A percentile compares a stretch with the other conserved stretches of the same genome.
phyloP scores from a whole-genome alignment of 2,329 filamentous ascomycete genomes.

The Tolypocladium tropicale region DNA sequence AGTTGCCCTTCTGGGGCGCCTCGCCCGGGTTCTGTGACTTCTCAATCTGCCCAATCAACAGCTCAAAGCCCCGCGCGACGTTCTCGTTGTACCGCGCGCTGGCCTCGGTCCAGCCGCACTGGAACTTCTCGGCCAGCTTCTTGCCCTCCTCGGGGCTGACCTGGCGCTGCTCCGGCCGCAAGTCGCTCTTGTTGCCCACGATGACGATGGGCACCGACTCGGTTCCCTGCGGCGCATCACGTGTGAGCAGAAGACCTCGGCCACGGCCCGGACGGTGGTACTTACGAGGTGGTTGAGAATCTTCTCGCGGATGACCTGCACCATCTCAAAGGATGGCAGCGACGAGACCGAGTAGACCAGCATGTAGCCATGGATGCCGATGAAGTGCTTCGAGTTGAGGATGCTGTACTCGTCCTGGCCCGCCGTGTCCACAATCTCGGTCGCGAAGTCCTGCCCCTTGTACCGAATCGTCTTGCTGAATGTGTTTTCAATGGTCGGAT shows the following conservation, averaged over 20 bases:
- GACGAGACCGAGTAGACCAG: slow-evolving; percentile 97
- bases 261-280: slow-evolving; percentile 4
- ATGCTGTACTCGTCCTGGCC: slow-evolving; percentile 99
- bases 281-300: slow-evolving; percentile 89
- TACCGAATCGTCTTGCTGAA: slow-evolving; percentile 93
- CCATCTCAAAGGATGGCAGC: slow-evolving; percentile 93
- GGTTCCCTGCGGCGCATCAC: slow-evolving; percentile 53
- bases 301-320: slow-evolving; percentile 90
- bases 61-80: slow-evolving; percentile 83
- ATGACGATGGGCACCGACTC: slow-evolving; percentile 89
- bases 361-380: slow-evolving; percentile 98
- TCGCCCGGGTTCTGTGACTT: slow-evolving; percentile 86
- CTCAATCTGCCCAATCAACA: slow-evolving; percentile 91
- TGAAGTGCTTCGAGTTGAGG: slow-evolving; percentile 96
- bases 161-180: slow-evolving; percentile 86
- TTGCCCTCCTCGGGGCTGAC: slow-evolving; percentile 79
- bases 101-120: slow-evolving; percentile 90
- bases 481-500: slow-evolving; percentile 97
- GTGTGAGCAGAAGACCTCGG: not conserved
- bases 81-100: slow-evolving; percentile 92
- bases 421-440: slow-evolving; percentile 96
- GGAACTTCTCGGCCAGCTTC: slow-evolving; percentile 74
- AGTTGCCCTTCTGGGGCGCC: slow-evolving; percentile 71
- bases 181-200: slow-evolving; percentile 94
- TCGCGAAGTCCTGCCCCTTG: slow-evolving; percentile 87